Conservation (phyloP, 441 rosid genomes). For the Erodium texanum region DNA sequence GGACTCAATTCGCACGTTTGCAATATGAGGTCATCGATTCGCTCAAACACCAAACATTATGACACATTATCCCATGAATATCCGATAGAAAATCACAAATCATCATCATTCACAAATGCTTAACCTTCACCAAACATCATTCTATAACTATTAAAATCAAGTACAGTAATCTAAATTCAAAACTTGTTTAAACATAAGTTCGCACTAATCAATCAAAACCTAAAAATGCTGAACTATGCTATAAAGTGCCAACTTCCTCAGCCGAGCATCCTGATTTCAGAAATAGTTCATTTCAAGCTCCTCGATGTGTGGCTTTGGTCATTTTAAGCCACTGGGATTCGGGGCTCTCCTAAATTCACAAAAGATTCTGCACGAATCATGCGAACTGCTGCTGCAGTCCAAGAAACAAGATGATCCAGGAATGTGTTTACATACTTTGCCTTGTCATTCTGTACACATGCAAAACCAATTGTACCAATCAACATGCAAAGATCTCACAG, state of each 20-base stretch:
- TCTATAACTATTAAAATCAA: not conserved
- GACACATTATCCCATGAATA: too few species aligned
- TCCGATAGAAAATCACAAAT: too few species aligned
- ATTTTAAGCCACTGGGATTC: slow-evolving; percentile 57
- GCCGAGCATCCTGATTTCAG: not conserved
- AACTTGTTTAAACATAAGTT: not conserved
- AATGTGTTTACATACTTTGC: slow-evolving; percentile 50
- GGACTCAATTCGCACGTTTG: too few species aligned
- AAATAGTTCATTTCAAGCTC: not conserved
- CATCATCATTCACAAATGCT: not conserved
- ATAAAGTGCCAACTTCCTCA: not conserved
- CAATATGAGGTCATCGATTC: too few species aligned
- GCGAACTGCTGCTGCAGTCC: slow-evolving; percentile 62
- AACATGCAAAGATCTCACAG: not conserved
- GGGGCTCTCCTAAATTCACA: slow-evolving; percentile 75
- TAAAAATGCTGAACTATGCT: not conserved
- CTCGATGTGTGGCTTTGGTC: not conserved
- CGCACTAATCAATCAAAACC: not conserved
- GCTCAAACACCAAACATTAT: too few species aligned
- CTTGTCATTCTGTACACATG: slow-evolving; percentile 51
- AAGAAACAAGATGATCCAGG: slow-evolving; percentile 75
- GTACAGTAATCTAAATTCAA: not conserved
- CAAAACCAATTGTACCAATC: not conserved
- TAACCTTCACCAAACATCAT: not conserved
- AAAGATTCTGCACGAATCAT: slow-evolving; percentile 83